These are phyloP conservation scores for Trichoderma sp. DNA, from an alignment of 2,329 filamentous ascomycete species.

Conservation along the genomic window DNA sequence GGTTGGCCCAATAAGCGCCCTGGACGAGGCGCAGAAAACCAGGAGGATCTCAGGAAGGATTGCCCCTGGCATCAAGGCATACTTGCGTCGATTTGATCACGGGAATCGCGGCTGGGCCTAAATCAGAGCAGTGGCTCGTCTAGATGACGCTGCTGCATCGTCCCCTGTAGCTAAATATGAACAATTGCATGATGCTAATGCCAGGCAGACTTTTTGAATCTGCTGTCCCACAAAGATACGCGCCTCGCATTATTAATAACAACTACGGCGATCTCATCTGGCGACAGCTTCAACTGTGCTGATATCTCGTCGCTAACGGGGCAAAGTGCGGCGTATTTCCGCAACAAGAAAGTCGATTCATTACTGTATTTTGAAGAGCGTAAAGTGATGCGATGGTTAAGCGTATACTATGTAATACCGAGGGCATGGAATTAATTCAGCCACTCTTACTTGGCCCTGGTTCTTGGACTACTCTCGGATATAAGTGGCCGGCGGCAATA, in stretches of 20 bases:
- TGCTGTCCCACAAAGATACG: background rate
- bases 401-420: background rate
- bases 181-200: background rate
- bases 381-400: background rate
- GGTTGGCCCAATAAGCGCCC: slow-evolving; percentile 18
- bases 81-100: slow-evolving; percentile 5
- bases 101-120: slow-evolving; percentile 7
- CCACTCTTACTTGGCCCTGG: background rate
- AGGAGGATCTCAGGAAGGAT: slow-evolving; percentile 18
- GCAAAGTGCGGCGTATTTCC: background rate
- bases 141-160: slow-evolving; percentile 13
- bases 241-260: slow-evolving; percentile 11
- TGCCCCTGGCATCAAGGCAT: slow-evolving; percentile 18
- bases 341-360: background rate
- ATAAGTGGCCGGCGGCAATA: slow-evolving; percentile 12
- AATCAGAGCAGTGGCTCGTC: background rate
- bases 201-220: slow-evolving; percentile 9
- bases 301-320: background rate
- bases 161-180: slow-evolving; percentile 8
- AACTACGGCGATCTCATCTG: background rate
- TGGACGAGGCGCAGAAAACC: slow-evolving; percentile 13
- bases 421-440: background rate
- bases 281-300: background rate
- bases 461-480: background rate
- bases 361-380: background rate